phyloP scores from a whole-genome alignment of 768 basidiomycete species.

The Lyophyllum atratum region DNA sequence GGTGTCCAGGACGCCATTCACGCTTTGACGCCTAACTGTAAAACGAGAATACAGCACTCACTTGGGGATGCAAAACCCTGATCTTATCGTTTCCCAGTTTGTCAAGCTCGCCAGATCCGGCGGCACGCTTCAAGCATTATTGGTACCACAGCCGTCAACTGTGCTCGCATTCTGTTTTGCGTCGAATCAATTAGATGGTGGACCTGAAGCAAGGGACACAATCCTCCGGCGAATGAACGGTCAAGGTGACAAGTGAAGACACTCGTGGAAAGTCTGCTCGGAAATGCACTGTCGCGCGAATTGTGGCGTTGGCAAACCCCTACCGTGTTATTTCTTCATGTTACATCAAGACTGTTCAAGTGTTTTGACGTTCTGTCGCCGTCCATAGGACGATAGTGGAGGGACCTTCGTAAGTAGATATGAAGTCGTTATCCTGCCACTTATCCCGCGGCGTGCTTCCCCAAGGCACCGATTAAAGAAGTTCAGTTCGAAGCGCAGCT shows the following conservation, averaged over 20 bases:
- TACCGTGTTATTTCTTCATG: neutral
- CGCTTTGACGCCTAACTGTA: neutral
- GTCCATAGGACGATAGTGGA: neutral
- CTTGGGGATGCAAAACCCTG: neutral
- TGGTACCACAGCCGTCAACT: neutral
- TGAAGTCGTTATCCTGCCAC: neutral
- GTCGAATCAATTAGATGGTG: neutral
- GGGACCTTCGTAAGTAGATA: neutral
- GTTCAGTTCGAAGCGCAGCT: slow-evolving; percentile 6
- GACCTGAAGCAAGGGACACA: slow-evolving; percentile 1
- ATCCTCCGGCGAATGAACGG: neutral
- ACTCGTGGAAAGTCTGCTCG: neutral
- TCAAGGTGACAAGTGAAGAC: neutral
- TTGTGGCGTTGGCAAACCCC: slow-evolving; percentile 11
- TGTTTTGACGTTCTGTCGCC: neutral
- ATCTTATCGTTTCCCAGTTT: neutral
- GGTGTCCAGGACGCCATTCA: neutral
- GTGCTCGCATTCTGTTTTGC: neutral
- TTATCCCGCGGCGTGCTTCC: neutral
- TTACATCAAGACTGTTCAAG: too few relatives aligned
- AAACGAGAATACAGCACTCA: neutral
- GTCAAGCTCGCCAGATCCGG: slow-evolving; percentile 11
- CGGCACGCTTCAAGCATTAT: slow-evolving; percentile 1
- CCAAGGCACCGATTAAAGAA: slow-evolving; percentile 16
- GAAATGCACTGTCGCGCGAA: neutral